phyloP scores from a whole-genome alignment of 805 yeast genomes.

The Wilhelminamyces savonicus region DNA sequence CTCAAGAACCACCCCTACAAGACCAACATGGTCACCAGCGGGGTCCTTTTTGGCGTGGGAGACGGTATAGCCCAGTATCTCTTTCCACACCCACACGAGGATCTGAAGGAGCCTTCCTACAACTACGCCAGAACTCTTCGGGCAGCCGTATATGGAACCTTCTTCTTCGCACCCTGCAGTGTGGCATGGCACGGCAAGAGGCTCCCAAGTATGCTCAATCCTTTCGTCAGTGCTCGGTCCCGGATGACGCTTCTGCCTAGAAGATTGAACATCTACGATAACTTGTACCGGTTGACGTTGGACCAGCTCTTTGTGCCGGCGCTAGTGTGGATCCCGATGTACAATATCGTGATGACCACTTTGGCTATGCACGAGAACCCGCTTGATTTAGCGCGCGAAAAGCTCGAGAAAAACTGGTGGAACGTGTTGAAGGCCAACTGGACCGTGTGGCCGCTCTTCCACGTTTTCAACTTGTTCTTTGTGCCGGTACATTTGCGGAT shows the following conservation, averaged over 20 bases:
- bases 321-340: constrained; percentile 37
- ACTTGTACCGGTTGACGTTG: constrained; percentile 20
- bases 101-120: constrained; percentile 13
- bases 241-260: constrained; percentile 6
- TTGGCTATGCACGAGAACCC: constrained; percentile 32
- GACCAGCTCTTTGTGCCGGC: constrained; percentile 35
- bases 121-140: constrained; percentile 26
- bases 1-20: constrained; percentile 42
- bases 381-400: constrained; percentile 23
- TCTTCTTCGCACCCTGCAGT: constrained; percentile 33
- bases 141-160: constrained; percentile 32
- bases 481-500: constrained; percentile 35
- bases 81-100: constrained; percentile 23
- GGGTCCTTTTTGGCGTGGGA: constrained; percentile 37
- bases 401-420: constrained; percentile 34
- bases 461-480: constrained; percentile 28
- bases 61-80: constrained; percentile 36
- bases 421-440: constrained; percentile 33
- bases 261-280: constrained; percentile 14
- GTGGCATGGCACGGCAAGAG: constrained; percentile 34
- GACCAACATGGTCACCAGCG: constrained; percentile 51
- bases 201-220: constrained; percentile 30
- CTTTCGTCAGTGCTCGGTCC: constrained; percentile 17
- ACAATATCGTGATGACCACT: constrained; percentile 31
- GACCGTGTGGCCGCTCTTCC: constrained; percentile 39